phyloP scores from a whole-genome alignment of 352 stramenopile genomes.

The Phytophthora lateralis region DNA sequence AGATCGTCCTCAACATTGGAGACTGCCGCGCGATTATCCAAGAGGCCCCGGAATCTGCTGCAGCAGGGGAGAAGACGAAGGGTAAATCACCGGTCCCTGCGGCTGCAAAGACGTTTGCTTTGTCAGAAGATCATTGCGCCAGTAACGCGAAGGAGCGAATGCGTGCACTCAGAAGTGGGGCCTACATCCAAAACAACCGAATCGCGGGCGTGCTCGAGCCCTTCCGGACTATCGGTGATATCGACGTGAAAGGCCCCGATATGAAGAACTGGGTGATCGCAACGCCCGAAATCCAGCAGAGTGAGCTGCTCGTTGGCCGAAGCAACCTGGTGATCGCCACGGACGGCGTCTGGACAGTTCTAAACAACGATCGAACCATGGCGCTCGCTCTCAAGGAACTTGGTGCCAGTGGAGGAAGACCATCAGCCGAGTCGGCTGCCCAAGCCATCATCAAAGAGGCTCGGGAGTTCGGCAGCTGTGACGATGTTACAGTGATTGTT shows the following conservation, averaged over 20 bases:
- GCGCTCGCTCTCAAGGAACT: slow-evolving; percentile 47
- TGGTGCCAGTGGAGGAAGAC: slow-evolving; percentile 16
- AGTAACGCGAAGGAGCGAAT: slow-evolving; percentile 58
- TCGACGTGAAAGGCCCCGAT: slow-evolving; percentile 75
- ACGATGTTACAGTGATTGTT: slow-evolving; percentile 73
- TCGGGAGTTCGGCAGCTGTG: slow-evolving; percentile 54
- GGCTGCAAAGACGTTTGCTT: slow-evolving; percentile 23
- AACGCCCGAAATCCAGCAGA: slow-evolving; percentile 65
- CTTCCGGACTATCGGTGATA: slow-evolving; percentile 85
- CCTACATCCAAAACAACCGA: slow-evolving; percentile 68
- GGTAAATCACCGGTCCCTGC: slow-evolving; percentile 1
- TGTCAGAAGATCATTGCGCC: slow-evolving; percentile 81
- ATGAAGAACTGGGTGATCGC: slow-evolving; percentile 82
- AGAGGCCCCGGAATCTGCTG: slow-evolving; percentile 26
- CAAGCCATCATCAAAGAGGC: slow-evolving; percentile 61
- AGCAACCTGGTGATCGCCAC: slow-evolving; percentile 71
- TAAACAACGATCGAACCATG: slow-evolving; percentile 69
- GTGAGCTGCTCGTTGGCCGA: slow-evolving; percentile 45
- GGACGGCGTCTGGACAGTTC: slow-evolving; percentile 75
- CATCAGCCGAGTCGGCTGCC: slow-evolving; percentile 46
- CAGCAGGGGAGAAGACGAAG: slow-evolving; percentile 13
- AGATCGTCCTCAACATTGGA: slow-evolving; percentile 74
- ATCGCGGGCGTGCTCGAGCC: slow-evolving; percentile 82
- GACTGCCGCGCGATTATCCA: slow-evolving; percentile 72
- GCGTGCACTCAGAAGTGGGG: slow-evolving; percentile 66